Evolutionary conservation across 2,329 filamentous ascomycete species (phyloP).

Genomic region (Fusarium luffae): DNA sequence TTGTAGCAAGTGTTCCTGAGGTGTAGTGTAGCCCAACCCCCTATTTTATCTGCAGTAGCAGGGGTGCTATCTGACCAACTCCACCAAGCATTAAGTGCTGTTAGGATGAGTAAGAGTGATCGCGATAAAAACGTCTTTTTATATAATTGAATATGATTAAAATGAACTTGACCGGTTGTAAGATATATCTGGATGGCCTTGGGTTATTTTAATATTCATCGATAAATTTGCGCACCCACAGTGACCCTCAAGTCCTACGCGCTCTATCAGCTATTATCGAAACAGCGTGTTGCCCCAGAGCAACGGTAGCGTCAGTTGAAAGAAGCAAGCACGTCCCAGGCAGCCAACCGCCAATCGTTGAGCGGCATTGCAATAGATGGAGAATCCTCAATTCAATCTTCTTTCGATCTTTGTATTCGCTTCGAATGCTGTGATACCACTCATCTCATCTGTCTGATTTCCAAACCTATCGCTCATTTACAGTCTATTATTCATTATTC

Average conservation of each 20-base stretch:
- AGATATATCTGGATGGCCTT: neutral
- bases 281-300: conserved; percentile 44
- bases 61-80: conserved; percentile 37
- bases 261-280: conserved; percentile 45
- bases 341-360: conserved; percentile 31
- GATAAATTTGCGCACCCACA: neutral
- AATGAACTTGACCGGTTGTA: neutral
- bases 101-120: conserved; percentile 34
- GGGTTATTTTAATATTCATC: no score
- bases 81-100: conserved; percentile 48
- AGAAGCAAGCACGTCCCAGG: conserved; percentile 34
- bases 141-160: neutral
- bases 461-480: neutral
- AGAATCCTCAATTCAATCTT: conserved; percentile 30
- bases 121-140: neutral
- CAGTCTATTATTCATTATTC: neutral
- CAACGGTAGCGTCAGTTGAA: conserved; percentile 34
- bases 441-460: neutral
- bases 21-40: conserved; percentile 43
- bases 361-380: conserved; percentile 12
- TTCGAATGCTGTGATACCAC: conserved; percentile 5
- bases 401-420: conserved; percentile 3
- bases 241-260: neutral
- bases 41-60: conserved; percentile 32
- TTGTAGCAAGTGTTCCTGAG: conserved; percentile 15